Base-by-base conservation (phyloP, 345 rosid species). In the Erysimum cheiranthoides region DNA sequence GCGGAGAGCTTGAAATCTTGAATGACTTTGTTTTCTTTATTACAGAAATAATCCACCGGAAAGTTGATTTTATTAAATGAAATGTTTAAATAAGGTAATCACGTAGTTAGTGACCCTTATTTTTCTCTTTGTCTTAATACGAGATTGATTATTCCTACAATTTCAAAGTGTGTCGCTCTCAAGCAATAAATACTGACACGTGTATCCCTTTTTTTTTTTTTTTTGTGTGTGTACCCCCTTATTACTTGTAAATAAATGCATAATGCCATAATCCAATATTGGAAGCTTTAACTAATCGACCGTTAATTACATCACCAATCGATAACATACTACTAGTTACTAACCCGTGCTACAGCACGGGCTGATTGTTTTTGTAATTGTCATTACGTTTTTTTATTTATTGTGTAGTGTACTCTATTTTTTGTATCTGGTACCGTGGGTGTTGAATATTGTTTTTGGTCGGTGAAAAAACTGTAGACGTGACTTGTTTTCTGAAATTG, bases 101-200 rank as follows among this genome's bases (percentile, higher is more conserved):
- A 34, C 21, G 62, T 58, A 46, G n/a, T 30, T 71, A 59, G 5
- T 47, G 38, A 35, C 8, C 13, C 10, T 21, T 21, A 21, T 21
- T 45, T 34, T 17, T 57, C 3, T 5, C 18, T 6, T 42, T 34
- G 43, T 71, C 35, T 60, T 8, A 46, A 27, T 59, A 61, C 67
- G 47, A 71, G 28, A 35, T 46, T 71, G 39, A 36, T 61, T 71
- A 71, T 60, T 71, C 59, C n/a, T 61, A 52, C 45, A 52, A 2
- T 39, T 73, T 31, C 54, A 45, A 63, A 40, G 4, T 39, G 40
- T 31, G 16, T 73, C 53, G 40, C 53, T 62, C 18, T 73, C 52
- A 30, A 8, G 10, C 18, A 27, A 12, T 17, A 62, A 39, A 63
- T 8, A 39, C 1, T 39, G 76, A 39, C 42, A 62, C 34, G 14